A percentile compares a stretch with the other conserved stretches of the same genome.
Conservation (phyloP, 805 yeast genomes). For the Sugiyamaella qingdaonensis region DNA sequence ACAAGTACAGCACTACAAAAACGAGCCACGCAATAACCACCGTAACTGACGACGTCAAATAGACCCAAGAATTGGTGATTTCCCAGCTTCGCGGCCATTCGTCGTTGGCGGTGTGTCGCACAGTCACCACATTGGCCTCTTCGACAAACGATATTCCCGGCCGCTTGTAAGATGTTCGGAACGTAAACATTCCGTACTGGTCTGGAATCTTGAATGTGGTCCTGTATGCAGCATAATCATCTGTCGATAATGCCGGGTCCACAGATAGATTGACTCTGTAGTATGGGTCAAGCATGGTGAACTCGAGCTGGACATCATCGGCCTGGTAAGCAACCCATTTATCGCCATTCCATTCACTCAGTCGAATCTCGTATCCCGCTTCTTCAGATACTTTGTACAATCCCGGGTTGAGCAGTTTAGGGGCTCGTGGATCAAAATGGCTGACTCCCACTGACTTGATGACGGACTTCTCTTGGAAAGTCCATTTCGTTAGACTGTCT, state of each 20-base stretch:
- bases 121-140: slow-evolving; percentile 67
- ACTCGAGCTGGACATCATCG: slow-evolving; percentile 70
- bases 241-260: background rate
- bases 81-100: slow-evolving; percentile 93
- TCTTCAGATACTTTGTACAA: slow-evolving; percentile 73
- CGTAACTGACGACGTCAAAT: slow-evolving; percentile 62
- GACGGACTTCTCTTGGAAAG: slow-evolving; percentile 63
- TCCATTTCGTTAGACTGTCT: slow-evolving; percentile 54
- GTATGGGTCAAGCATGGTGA: slow-evolving; percentile 92
- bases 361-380: slow-evolving; percentile 46
- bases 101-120: slow-evolving; percentile 92
- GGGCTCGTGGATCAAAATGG: slow-evolving; percentile 48
- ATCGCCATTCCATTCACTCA: slow-evolving; percentile 42
- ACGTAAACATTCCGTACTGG: slow-evolving; percentile 95
- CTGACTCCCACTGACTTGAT: slow-evolving; percentile 51
- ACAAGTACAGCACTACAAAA: slow-evolving; percentile 65
- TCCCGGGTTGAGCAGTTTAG: slow-evolving; percentile 18
- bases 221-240: slow-evolving; percentile 40
- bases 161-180: slow-evolving; percentile 71
- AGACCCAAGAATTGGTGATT: slow-evolving; percentile 90
- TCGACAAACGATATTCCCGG: slow-evolving; percentile 66
- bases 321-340: slow-evolving; percentile 67
- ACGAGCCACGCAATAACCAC: slow-evolving; percentile 74
- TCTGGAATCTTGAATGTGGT: slow-evolving; percentile 74
- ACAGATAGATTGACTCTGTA: slow-evolving; percentile 66